phyloP scores from a whole-genome alignment of 352 stramenopile genomes.

The Globisporangium canariense region DNA sequence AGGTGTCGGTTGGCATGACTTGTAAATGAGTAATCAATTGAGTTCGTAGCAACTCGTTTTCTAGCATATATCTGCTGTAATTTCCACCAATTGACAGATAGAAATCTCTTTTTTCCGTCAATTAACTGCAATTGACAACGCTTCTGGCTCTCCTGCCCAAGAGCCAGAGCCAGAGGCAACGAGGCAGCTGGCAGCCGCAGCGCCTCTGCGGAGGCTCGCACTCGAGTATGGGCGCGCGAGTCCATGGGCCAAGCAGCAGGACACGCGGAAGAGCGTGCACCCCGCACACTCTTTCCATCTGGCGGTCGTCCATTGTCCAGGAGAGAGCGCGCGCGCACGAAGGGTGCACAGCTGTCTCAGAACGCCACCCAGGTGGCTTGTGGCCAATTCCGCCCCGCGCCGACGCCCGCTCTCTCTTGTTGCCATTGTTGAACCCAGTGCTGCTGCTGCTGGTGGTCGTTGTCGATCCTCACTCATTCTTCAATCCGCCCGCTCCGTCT shows the following conservation, averaged over 20 bases:
- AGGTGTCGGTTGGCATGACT: no score
- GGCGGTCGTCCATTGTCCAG: background rate
- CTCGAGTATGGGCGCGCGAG: background rate
- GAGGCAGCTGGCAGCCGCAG: slow-evolving; percentile 2
- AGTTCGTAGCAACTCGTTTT: background rate
- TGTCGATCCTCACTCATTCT: slow-evolving; percentile 8
- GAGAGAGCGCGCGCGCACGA: background rate
- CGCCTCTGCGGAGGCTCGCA: slow-evolving; percentile 8
- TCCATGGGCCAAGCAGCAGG: background rate
- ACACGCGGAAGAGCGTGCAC: background rate
- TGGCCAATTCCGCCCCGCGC: background rate
- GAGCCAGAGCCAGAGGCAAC: background rate
- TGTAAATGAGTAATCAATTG: no score
- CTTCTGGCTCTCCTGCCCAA: background rate
- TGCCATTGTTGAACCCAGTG: background rate
- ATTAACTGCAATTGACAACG: background rate
- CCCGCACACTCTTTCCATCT: background rate
- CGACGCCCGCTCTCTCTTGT: slow-evolving; percentile 2
- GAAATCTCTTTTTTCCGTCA: background rate
- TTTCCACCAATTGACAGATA: background rate
- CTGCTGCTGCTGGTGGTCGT: background rate
- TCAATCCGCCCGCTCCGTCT: background rate
- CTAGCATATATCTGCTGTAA: background rate
- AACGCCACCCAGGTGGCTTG: background rate
- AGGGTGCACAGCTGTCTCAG: background rate